Evolutionary conservation across 2,329 filamentous ascomycete genomes (phyloP), one percentile per base, ranked within the genome.

Genomic region (Ophiosphaerella herpotricha): DNA sequence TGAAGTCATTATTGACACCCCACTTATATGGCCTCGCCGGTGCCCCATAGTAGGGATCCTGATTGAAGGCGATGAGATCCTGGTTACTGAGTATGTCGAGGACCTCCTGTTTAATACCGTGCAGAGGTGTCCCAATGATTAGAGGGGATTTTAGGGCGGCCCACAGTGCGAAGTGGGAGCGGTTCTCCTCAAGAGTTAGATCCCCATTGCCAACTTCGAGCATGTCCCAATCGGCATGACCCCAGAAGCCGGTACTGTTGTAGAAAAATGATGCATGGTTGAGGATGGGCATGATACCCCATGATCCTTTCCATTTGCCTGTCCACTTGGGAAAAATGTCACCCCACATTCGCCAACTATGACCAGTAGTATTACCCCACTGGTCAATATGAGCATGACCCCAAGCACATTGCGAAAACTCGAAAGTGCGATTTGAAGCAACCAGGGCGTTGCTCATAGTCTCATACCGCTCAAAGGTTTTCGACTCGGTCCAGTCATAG

Each of bases 401-500:
- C 71, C 71, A 74, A 41, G 67, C 60, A 45, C 70, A 73, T 16
- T 72, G 60, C 18, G 60, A 67, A 50, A 68, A 74, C 45, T 71
- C 47, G 14, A 74, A 70, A 7, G 66, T 67, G 14, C 66, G 58
- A 43, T 68, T 65, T 40, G 78, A 75, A 49, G 72, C 0, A 79
- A 57, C 26, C 5, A 66, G 52, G 8, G 82, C 82, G 56, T 84
- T 53, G 3, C 62, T 40, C 62, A 66, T 66, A 16, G 32, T 45
- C 79, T 60, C 83, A 64, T 77, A 85, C 7, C 82, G 75, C 24
- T 74, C 57, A 3, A 76, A 74, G 0, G 78, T 80, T 73, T 77
- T 33, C 11, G 78, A 81, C 0, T 63, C 72, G 13, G 69, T 67
- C 76, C 77, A 83, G 67, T 83, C 74, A 59, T 84, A 83, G 11